Evolutionary conservation across 768 basidiomycete species (phyloP).

Genomic region (Boletus patriciae): DNA sequence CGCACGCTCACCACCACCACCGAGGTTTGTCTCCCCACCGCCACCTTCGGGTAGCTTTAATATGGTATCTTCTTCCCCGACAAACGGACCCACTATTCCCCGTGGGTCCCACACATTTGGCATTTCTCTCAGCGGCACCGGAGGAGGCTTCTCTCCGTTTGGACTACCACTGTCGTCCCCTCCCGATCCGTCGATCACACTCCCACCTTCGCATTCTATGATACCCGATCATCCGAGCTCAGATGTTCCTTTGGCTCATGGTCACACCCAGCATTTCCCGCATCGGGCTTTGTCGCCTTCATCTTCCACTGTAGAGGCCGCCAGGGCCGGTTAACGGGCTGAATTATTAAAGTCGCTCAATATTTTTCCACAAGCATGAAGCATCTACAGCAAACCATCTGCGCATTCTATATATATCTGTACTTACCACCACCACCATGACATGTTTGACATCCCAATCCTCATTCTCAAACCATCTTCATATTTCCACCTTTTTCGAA

Average conservation of each 20-base stretch:
- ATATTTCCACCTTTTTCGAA: slow-evolving; percentile 21
- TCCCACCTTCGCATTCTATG: slow-evolving; percentile 34
- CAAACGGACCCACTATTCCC: slow-evolving; percentile 27
- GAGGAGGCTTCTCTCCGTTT: slow-evolving; percentile 32
- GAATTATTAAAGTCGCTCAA: slow-evolving; percentile 40
- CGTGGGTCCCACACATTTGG: slow-evolving; percentile 36
- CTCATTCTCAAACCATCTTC: slow-evolving; percentile 28
- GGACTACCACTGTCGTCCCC: slow-evolving; percentile 35
- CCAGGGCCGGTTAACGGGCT: slow-evolving; percentile 41
- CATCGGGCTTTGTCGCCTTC: slow-evolving; percentile 40
- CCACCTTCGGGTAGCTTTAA: slow-evolving; percentile 32
- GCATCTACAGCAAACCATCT: slow-evolving; percentile 41
- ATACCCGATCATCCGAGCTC: slow-evolving; percentile 38
- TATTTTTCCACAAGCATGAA: slow-evolving; percentile 41
- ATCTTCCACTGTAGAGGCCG: slow-evolving; percentile 40
- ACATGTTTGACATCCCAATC: slow-evolving; percentile 36
- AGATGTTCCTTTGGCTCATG: slow-evolving; percentile 32
- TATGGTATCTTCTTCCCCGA: slow-evolving; percentile 25
- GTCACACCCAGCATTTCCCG: slow-evolving; percentile 39
- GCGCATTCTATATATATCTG: slow-evolving; percentile 43
- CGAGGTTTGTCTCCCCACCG: slow-evolving; percentile 36
- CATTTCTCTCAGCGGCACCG: slow-evolving; percentile 29
- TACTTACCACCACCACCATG: slow-evolving; percentile 36
- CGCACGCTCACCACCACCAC: slow-evolving; percentile 35
- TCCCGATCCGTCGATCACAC: slow-evolving; percentile 26